phyloP scores from a whole-genome alignment of 1,284 basidiomycete species.

The Cryptococcus hybrid region DNA sequence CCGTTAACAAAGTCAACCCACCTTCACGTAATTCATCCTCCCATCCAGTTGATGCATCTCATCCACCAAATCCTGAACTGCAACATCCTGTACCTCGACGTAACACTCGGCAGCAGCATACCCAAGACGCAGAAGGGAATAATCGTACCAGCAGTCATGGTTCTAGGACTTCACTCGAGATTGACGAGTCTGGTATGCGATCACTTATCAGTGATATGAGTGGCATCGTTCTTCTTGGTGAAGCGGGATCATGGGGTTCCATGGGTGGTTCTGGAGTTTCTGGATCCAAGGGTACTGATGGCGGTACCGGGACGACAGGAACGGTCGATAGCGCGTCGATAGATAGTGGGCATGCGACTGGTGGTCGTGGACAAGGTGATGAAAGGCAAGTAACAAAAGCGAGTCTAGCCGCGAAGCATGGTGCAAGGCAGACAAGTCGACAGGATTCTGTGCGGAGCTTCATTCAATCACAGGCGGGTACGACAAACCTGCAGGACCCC shows the following conservation, averaged over 20 bases:
- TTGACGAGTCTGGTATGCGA: slow-evolving; percentile 26
- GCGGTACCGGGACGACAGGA: not conserved
- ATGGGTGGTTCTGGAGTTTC: slow-evolving; percentile 3
- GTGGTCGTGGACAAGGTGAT: not conserved
- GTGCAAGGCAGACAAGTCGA: slow-evolving; percentile 6
- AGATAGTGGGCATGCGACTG: too few relatives aligned
- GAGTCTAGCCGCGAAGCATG: slow-evolving; percentile 14
- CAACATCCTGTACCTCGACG: slow-evolving; percentile 15
- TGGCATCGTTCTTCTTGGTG: slow-evolving; percentile 34
- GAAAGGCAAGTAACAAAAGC: slow-evolving; percentile 8
- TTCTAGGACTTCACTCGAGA: slow-evolving; percentile 15
- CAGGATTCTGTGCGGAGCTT: slow-evolving; percentile 35
- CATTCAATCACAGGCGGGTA: slow-evolving; percentile 37
- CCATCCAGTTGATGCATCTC: too few relatives aligned
- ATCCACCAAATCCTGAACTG: not conserved
- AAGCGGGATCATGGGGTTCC: slow-evolving; percentile 17
- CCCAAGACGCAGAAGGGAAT: not conserved
- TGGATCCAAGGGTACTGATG: not conserved
- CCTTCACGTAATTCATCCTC: not conserved
- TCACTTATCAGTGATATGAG: slow-evolving; percentile 30
- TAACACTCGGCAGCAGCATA: not conserved
- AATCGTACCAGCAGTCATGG: not conserved
- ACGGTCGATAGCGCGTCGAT: not conserved
- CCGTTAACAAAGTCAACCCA: not conserved
- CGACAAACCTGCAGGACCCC: slow-evolving; percentile 34